phyloP scores from a whole-genome alignment of 176 grass and related monocot genomes.

The Dendrocalamus sinicus region DNA sequence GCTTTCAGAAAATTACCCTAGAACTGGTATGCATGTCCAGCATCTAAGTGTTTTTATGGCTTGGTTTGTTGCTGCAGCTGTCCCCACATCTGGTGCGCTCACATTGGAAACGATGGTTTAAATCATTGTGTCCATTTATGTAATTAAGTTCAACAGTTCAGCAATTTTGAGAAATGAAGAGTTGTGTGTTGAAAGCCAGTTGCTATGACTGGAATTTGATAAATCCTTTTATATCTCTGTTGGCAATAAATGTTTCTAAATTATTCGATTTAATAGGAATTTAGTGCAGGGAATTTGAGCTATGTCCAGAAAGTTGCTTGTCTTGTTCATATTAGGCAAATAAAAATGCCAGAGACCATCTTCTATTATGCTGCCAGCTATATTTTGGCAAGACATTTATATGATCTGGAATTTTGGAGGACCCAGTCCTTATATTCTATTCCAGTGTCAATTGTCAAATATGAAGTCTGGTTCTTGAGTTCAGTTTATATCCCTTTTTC shows the following conservation, averaged over 20 bases:
- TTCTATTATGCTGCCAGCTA: neutral
- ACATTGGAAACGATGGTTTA: neutral
- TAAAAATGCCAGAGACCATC: neutral
- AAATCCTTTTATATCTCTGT: neutral
- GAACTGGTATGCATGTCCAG: neutral
- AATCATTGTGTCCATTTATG: constrained; percentile 11
- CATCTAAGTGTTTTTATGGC: neutral
- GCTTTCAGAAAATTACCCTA: constrained; percentile 30
- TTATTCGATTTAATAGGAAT: neutral
- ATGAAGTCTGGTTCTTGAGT: neutral
- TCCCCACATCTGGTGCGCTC: neutral
- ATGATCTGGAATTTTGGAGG: neutral
- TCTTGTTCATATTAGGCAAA: constrained; percentile 30
- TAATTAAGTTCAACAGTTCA: neutral
- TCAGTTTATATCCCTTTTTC: constrained; percentile 4
- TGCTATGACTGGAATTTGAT: neutral
- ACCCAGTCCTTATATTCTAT: constrained; percentile 11
- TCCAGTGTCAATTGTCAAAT: constrained; percentile 20
- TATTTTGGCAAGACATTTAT: constrained; percentile 13
- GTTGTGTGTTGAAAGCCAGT: constrained; percentile 26
- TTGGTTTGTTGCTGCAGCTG: constrained; percentile 10
- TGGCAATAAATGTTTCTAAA: constrained; percentile 16
- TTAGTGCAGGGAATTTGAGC: neutral
- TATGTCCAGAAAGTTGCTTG: neutral
- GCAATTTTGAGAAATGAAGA: neutral